Percentiles rank a stretch among this genome's conserved stretches.
These are phyloP conservation scores for Pleurotus salmoneostramineus DNA, from an alignment of 768 basidiomycete genomes.

Conservation along the genomic window DNA sequence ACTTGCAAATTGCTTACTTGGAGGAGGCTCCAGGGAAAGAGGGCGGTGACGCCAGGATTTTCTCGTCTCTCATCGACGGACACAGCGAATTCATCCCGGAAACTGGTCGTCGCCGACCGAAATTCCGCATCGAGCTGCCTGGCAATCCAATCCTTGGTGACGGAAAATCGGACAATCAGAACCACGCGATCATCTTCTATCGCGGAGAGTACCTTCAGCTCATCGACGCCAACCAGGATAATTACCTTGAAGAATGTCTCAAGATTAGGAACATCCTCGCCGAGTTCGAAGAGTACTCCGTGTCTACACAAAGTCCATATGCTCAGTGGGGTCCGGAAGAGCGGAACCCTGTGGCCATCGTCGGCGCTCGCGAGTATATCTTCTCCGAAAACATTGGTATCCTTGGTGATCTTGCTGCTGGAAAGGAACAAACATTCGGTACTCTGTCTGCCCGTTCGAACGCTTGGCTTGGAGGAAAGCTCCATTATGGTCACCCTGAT, in stretches of 20 bases:
- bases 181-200: constrained; percentile 99
- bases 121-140: constrained; percentile 97
- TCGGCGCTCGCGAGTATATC: constrained; percentile 98
- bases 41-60: constrained; percentile 91
- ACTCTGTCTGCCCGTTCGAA: constrained; percentile 93
- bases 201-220: constrained; percentile 99
- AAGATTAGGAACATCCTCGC: constrained; percentile 97
- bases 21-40: constrained; percentile 94
- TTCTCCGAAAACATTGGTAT: constrained; percentile 99
- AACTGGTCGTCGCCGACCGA: constrained; percentile 85
- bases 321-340: constrained; percentile 84
- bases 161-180: constrained; percentile 99
- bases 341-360: constrained; percentile 88
- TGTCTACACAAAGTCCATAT: constrained; percentile 88
- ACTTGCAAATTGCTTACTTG: constrained; percentile 96
- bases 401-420: constrained; percentile 95
- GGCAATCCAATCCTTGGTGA: constrained; percentile 99
- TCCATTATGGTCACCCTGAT: constrained; percentile 99
- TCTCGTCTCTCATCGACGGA: constrained; percentile 95
- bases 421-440: constrained; percentile 99
- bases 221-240: constrained; percentile 99
- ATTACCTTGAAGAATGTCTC: constrained; percentile 98
- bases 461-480: constrained; percentile 97
- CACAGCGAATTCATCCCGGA: constrained; percentile 94
- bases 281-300: constrained; percentile 92